phyloP scores from a whole-genome alignment of 176 grass and related monocot genomes.

The Calamus simplicifolius region DNA sequence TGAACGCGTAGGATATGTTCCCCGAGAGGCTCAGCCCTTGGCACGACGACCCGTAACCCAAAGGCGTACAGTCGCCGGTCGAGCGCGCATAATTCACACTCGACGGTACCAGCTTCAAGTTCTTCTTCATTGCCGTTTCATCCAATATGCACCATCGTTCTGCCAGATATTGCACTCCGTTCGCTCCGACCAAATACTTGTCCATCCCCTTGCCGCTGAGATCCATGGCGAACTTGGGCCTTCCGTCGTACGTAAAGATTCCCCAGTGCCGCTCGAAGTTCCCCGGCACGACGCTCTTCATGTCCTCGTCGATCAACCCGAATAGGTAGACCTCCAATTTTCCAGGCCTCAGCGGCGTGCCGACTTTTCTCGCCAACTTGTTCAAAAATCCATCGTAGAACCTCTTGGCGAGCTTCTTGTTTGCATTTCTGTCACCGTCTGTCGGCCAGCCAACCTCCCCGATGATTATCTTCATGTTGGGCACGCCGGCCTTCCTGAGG shows the following conservation, averaged over 20 bases:
- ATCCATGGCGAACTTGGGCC: constrained; percentile 13
- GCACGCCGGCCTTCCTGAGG: constrained; percentile 58
- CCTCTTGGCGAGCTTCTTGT: constrained; percentile 8
- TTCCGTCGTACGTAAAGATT: constrained; percentile 1
- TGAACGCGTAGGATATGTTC: constrained; percentile 10
- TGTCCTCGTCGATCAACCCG: constrained; percentile 8
- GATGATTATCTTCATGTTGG: constrained; percentile 65
- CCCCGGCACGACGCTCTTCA: constrained; percentile 7
- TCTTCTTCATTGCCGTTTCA: not conserved
- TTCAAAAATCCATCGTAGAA: constrained; percentile 10
- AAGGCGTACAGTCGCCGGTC: not conserved
- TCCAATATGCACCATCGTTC: constrained; percentile 2
- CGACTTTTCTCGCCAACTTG: not conserved
- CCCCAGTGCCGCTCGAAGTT: constrained; percentile 20
- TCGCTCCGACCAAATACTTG: not conserved
- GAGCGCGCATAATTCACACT: constrained; percentile 8
- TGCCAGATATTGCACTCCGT: constrained; percentile 1
- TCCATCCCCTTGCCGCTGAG: not conserved
- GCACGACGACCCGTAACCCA: constrained; percentile 7
- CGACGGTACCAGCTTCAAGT: not conserved
- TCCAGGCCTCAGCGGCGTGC: constrained; percentile 5
- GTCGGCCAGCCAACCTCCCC: constrained; percentile 89
- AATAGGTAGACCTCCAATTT: constrained; percentile 1
- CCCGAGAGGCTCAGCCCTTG: not conserved
- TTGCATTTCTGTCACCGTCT: constrained; percentile 62